Evolutionary conservation across 2,329 filamentous ascomycete genomes (phyloP).

Genomic region (Ophiobolus disseminans): DNA sequence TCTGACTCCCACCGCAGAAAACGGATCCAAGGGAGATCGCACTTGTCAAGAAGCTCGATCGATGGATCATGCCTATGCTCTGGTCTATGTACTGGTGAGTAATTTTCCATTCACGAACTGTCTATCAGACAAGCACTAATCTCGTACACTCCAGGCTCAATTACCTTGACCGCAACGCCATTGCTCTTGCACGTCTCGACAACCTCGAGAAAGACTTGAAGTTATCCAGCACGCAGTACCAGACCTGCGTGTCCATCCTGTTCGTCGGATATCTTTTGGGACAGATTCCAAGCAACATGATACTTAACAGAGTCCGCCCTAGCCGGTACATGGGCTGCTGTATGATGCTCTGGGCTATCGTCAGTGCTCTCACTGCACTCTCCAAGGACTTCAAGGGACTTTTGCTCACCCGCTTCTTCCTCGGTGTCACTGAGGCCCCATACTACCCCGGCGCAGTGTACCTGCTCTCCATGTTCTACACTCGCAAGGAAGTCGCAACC

Average conservation of each 20-base stretch:
- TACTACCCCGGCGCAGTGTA: conserved; percentile 48
- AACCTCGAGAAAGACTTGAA: conserved; percentile 65
- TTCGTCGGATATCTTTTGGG: conserved; percentile 45
- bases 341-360: conserved; percentile 53
- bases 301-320: conserved; percentile 42
- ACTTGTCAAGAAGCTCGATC: conserved; percentile 41
- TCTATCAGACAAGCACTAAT: conserved; percentile 9
- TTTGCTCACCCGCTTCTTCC: conserved; percentile 53
- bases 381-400: conserved; percentile 53
- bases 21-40: conserved; percentile 45
- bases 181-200: conserved; percentile 68
- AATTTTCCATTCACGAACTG: conserved; percentile 29
- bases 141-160: not conserved
- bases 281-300: conserved; percentile 48
- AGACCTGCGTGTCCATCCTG: conserved; percentile 33
- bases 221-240: conserved; percentile 27
- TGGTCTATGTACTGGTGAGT: conserved; percentile 32
- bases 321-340: conserved; percentile 33
- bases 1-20: conserved; percentile 21
- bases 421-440: conserved; percentile 53
- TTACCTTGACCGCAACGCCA: conserved; percentile 66
- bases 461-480: conserved; percentile 48
- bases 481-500: conserved; percentile 49
- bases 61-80: conserved; percentile 36
- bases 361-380: conserved; percentile 53